phyloP scores from a whole-genome alignment of 768 basidiomycete species.

The Phylloporus rhodoxanthus region DNA sequence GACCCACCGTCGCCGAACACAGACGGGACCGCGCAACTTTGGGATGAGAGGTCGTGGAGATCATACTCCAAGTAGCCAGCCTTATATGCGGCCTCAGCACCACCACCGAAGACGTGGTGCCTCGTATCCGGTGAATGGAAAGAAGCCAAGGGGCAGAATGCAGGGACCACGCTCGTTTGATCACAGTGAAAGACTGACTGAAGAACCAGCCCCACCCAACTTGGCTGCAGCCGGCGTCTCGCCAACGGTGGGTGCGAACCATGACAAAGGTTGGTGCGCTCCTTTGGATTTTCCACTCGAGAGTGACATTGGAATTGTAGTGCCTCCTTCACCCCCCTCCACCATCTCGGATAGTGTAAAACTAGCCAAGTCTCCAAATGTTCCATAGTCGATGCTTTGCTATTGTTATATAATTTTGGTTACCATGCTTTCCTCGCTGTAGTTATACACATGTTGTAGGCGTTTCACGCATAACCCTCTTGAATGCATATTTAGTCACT shows the following conservation, averaged over 20 bases:
- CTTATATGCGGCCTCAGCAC: neutral
- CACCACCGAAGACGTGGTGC: constrained; percentile 5
- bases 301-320: neutral
- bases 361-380: neutral
- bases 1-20: constrained; percentile 2
- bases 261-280: neutral
- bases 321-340: neutral
- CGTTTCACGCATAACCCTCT: constrained; percentile 9
- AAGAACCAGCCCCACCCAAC: neutral
- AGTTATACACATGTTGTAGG: neutral
- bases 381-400: neutral
- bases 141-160: neutral
- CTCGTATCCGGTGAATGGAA: constrained; percentile 1
- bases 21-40: constrained; percentile 7
- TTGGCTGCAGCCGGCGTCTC: neutral
- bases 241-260: neutral
- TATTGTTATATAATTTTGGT: neutral
- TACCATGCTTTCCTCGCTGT: constrained; percentile 1
- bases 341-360: neutral
- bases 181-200: neutral
- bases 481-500: constrained; percentile 19
- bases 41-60: constrained; percentile 1
- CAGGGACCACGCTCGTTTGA: neutral
- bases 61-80: neutral
- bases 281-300: neutral